Base-by-base conservation (phyloP, 2,329 filamentous ascomycete species). In the Fusarium pininemorale region DNA sequence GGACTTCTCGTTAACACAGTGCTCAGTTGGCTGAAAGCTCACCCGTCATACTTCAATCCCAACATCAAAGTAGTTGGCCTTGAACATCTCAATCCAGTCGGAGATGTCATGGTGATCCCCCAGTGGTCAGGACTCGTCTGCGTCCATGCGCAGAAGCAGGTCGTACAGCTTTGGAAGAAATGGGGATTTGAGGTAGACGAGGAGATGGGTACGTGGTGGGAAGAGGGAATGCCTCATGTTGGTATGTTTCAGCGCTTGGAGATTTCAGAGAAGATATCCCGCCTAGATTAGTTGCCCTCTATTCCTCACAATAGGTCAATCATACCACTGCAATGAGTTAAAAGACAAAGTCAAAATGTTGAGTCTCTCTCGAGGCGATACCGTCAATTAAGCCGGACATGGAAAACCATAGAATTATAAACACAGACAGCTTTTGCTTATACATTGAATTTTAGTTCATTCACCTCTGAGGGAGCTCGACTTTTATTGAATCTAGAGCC, bases 221-320 rank as follows among this genome's bases (percentile, higher is more conserved):
- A 98, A 81, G 94, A 96, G 79, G 94, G 93, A 8, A 96, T 98
- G 62, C 86, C 89, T 73, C 94, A 98, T 84, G 87, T 97, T 24
- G 95, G 93, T 68, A 97, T 98, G 95, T 97, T 89, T 73, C 78
- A 82, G 73, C 83, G 89, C 39, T 68, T 91, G 35, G 78, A 84
- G 8, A 70, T 85, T 8, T 70, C 64, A 24, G 72, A 77, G 45
- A 75, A 79, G 62, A 59, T 75, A 41, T 72, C 79, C 50, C 77
- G 70, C 37, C 75, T 79, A 44, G 82, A 75, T 66, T 70, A 70
- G 65, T 63, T 48, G 50, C 47, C 58, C 44, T 57, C 32, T 47
- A 22, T 45, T 35, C 35, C 51, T 22, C 45, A 41, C 42, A 57
- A 53, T 41, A 59, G 38, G 32, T 50, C 20, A 58, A 50, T 5